Evolutionary conservation across 139 green algal species (phyloP).

Genomic region (Helicosporidium sp.): DNA sequence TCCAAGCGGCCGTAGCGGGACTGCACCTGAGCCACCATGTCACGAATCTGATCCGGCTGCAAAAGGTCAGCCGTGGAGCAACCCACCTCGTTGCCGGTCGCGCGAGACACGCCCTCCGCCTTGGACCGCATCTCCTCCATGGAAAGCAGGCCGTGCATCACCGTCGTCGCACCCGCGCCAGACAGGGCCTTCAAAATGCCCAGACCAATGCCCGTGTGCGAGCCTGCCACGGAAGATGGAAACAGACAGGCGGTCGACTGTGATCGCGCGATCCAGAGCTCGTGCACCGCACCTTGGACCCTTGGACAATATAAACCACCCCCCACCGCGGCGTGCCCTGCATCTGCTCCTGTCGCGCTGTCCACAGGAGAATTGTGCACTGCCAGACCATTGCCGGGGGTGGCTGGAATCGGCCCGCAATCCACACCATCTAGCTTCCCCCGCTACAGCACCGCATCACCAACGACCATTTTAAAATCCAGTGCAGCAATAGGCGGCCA

Average conservation of each 20-base stretch:
- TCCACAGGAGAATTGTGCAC: too few species aligned
- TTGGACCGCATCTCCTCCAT: conserved; percentile 14
- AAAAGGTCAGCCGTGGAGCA: conserved; percentile 16
- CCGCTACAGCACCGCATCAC: too few species aligned
- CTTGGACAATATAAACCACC: too few species aligned
- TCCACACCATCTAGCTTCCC: too few species aligned
- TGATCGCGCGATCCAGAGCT: background rate
- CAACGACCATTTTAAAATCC: too few species aligned
- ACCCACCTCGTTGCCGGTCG: conserved; percentile 18
- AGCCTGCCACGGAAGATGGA: conserved; percentile 7
- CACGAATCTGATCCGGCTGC: conserved; percentile 20
- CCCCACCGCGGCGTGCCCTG: too few species aligned
- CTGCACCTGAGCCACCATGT: conserved; percentile 24
- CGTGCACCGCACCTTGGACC: too few species aligned
- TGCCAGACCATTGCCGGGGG: too few species aligned
- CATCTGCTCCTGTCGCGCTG: too few species aligned
- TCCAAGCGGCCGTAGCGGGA: conserved; percentile 21
- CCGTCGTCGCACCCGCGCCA: conserved; percentile 16
- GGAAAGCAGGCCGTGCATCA: conserved; percentile 26
- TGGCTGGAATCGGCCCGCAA: too few species aligned
- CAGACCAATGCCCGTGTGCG: conserved; percentile 25
- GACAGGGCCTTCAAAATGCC: conserved; percentile 27
- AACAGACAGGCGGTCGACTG: background rate
- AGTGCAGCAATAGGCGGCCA: too few species aligned
- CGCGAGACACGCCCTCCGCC: conserved; percentile 1